Evolutionary conservation across 2,329 filamentous ascomycete species (phyloP), one percentile per base, ranked within the genome.

Genomic region (Mariannaea elegans): DNA sequence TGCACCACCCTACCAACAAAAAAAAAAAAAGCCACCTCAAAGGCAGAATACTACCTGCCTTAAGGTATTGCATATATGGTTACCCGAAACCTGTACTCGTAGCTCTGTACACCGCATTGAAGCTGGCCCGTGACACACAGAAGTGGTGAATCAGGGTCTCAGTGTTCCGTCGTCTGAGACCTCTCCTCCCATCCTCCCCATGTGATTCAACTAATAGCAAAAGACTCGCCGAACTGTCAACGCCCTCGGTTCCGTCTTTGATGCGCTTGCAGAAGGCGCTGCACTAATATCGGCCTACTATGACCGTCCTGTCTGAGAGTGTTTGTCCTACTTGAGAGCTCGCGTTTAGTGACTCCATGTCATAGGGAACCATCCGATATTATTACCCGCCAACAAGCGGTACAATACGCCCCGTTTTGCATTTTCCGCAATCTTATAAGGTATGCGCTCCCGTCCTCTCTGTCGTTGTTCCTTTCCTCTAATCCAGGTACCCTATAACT

Each of bases 301-400:
- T n/a, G n/a, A n/a, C n/a, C n/a, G n/a, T n/a, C n/a, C 32, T 13
- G 9, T 36, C 32, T 36, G 8, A 5, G n/a, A n/a, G n/a, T n/a
- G n/a, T n/a, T n/a, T n/a, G n/a, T n/a, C n/a, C n/a, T n/a, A n/a
- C n/a, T n/a, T n/a, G n/a, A n/a, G n/a, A n/a, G n/a, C n/a, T n/a
- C n/a, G n/a, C n/a, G n/a, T n/a, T n/a, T n/a, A 57, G 51, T 57
- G 55, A 47, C 49, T 50, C 16, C 46, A 48, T 39, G 52, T 55
- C 52, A 47, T 55, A n/a, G 42, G 32, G 52, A 47, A 48, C 42
- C 18, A 24, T 21, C 41, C 48, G 9, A 23, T 31, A 36, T 9
- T 36, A 32, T 39, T 48, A 23, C 34, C 16, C 23, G 21, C 36
- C 29, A n/a, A 36, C 32, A 39, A 41, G 34, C 34, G 23, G 41